Conservation (phyloP, 306 rosid species). For the Glycine tomentella region DNA sequence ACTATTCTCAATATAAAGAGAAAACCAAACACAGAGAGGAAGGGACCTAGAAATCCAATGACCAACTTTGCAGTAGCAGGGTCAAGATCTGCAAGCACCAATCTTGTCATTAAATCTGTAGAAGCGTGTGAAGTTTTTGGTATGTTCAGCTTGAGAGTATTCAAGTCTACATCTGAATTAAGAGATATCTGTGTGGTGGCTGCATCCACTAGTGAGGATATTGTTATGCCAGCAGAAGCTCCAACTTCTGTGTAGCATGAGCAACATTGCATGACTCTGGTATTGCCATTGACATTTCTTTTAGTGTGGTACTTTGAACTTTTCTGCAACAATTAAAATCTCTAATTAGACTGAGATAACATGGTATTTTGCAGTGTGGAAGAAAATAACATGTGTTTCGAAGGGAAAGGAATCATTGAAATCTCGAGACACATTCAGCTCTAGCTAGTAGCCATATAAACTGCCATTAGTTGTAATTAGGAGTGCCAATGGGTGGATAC, state of each 20-base stretch:
- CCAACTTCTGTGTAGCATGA: slow-evolving; percentile 45
- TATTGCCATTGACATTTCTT: slow-evolving; percentile 41
- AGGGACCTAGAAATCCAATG: slow-evolving; percentile 79
- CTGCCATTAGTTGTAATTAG: no score
- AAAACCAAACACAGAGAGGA: slow-evolving; percentile 72
- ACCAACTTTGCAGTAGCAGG: slow-evolving; percentile 83
- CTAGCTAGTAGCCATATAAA: neutral
- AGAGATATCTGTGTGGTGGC: slow-evolving; percentile 20
- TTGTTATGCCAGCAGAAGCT: slow-evolving; percentile 19
- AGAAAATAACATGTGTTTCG: slow-evolving; percentile 2
- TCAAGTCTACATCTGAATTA: no score
- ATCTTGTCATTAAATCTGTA: slow-evolving; percentile 46
- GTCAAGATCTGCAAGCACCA: slow-evolving; percentile 76
- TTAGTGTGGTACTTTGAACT: slow-evolving; percentile 45
- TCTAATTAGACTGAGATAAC: neutral
- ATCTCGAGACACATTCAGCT: slow-evolving; percentile 15
- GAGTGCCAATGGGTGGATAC: neutral
- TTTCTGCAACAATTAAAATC: slow-evolving; percentile 58
- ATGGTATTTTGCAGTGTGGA: neutral
- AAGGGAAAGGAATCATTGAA: slow-evolving; percentile 15
- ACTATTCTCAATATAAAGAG: slow-evolving; percentile 82
- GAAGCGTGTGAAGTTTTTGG: slow-evolving; percentile 46
- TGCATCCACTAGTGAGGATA: slow-evolving; percentile 25
- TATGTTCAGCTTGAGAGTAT: neutral
- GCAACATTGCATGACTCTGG: slow-evolving; percentile 48